Conservation (phyloP, 768 basidiomycete species). For the Lactarius sp. region DNA sequence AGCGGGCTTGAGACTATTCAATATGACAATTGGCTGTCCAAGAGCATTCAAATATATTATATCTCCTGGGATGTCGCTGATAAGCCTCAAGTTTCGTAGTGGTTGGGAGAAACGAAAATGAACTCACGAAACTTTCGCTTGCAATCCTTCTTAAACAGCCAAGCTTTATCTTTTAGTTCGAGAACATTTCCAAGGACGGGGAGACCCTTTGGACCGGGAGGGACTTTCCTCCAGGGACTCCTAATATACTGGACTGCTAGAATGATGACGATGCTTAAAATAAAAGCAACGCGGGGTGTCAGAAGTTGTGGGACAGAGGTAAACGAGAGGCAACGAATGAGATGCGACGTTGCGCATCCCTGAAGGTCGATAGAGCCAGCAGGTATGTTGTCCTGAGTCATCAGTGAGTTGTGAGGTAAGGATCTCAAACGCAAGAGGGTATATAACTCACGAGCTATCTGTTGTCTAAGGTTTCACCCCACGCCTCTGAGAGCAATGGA, state of each 20-base stretch:
- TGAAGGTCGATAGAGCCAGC: no score
- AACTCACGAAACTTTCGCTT: neutral
- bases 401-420: no score
- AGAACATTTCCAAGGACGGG: slow-evolving; percentile 9
- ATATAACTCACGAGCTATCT: no score
- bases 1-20: slow-evolving; percentile 33
- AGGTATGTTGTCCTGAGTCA: no score
- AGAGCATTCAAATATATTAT: slow-evolving; percentile 12
- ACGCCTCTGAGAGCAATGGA: no score
- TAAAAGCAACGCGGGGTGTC: neutral
- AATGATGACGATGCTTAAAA: neutral
- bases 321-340: neutral
- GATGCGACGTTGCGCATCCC: no score
- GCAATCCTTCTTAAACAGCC: neutral
- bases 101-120: neutral
- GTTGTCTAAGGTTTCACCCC: no score
- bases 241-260: neutral
- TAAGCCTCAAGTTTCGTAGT: neutral
- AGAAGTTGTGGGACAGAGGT: neutral
- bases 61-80: neutral
- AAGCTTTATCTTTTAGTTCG: neutral
- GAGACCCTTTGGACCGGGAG: no score
- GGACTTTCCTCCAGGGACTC: no score
- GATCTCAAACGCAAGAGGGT: no score
- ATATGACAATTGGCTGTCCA: slow-evolving; percentile 27